Conservation (phyloP, 2,329 filamentous ascomycete species). For the Nothopassalora personata region DNA sequence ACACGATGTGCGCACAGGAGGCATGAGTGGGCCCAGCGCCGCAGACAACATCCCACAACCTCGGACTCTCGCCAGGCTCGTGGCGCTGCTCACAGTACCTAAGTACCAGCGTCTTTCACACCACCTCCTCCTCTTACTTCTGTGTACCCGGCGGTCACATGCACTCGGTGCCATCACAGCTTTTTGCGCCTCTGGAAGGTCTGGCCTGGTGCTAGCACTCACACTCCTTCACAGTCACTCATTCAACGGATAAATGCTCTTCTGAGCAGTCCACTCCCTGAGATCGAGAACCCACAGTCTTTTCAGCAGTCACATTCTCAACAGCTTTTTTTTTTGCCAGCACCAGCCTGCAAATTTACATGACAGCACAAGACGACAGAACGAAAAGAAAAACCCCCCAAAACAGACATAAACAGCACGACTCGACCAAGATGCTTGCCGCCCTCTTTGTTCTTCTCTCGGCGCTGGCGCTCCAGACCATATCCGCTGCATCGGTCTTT, state of each 20-base stretch:
- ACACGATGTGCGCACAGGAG: slow-evolving; percentile 13
- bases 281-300: slow-evolving; percentile 7
- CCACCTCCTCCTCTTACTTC: slow-evolving; percentile 4
- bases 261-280: slow-evolving; percentile 22
- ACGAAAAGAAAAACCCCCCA: neutral
- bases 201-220: slow-evolving; percentile 23
- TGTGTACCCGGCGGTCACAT: slow-evolving; percentile 16
- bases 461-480: slow-evolving; percentile 24
- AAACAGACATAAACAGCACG: neutral
- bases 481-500: slow-evolving; percentile 30
- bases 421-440: slow-evolving; percentile 13
- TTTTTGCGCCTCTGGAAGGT: slow-evolving; percentile 25
- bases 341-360: neutral
- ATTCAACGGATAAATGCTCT: slow-evolving; percentile 14
- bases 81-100: slow-evolving; percentile 12
- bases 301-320: neutral
- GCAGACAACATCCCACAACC: neutral
- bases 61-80: slow-evolving; percentile 7
- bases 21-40: slow-evolving; percentile 9
- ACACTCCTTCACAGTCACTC: slow-evolving; percentile 26
- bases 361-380: neutral
- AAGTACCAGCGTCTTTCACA: slow-evolving; percentile 18
- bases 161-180: slow-evolving; percentile 15
- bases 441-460: slow-evolving; percentile 19
- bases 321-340: neutral